Evolutionary conservation across 306 rosid genomes (phyloP).

Genomic region (Cucurbita ficifolia): DNA sequence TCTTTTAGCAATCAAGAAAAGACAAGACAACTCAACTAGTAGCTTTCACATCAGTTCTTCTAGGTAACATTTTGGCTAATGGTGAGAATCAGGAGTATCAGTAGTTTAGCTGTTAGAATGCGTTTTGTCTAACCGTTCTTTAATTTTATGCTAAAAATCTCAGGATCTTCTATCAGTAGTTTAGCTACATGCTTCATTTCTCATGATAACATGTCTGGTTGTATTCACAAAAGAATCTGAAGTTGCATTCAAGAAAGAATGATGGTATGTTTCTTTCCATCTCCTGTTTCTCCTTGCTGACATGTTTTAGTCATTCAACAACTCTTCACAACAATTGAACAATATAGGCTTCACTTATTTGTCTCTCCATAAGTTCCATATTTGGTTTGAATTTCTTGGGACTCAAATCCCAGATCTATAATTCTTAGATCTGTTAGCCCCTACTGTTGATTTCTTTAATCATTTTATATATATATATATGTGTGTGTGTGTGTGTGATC

Average conservation of each 20-base stretch:
- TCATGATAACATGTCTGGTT: neutral
- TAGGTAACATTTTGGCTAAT: neutral
- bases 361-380: slow-evolving; percentile 38
- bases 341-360: slow-evolving; percentile 38
- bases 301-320: neutral
- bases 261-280: neutral
- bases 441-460: neutral
- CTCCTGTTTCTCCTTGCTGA: neutral
- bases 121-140: no score
- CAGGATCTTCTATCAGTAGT: neutral
- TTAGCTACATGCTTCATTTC: neutral
- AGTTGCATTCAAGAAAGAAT: neutral
- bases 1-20: neutral
- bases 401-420: slow-evolving; percentile 57
- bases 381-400: slow-evolving; percentile 62
- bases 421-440: neutral
- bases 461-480: no score
- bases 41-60: neutral
- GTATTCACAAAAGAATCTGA: neutral
- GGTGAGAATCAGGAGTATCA: neutral
- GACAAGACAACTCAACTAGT: neutral
- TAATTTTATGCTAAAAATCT: neutral
- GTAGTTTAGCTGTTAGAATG: no score
- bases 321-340: neutral
- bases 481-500: no score